A percentile compares a stretch with the other conserved stretches of the same genome.
phyloP scores from a whole-genome alignment of 805 yeast genomes.

The Starmera quercuum region DNA sequence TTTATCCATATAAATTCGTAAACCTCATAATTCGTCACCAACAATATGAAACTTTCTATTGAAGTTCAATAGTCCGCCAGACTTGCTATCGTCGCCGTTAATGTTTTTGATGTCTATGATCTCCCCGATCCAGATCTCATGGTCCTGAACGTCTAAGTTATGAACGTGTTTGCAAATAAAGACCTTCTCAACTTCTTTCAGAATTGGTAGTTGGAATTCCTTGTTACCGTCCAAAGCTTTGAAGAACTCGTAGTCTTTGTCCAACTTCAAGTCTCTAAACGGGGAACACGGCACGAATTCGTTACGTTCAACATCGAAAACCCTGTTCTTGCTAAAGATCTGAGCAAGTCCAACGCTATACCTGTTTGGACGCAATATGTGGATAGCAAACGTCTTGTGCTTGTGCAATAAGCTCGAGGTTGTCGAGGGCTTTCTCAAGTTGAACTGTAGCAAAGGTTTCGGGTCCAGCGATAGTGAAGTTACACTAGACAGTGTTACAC shows the following conservation, averaged over 20 bases:
- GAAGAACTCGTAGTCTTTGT: conserved; percentile 27
- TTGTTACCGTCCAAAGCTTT: conserved; percentile 9
- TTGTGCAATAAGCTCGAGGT: conserved; percentile 63
- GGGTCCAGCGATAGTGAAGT: conserved; percentile 77
- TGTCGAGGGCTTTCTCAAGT: conserved; percentile 77
- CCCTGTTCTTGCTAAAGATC: conserved; percentile 51
- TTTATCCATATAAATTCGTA: no score
- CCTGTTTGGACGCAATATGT: conserved; percentile 57
- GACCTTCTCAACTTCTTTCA: conserved; percentile 49
- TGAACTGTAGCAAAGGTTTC: conserved; percentile 73
- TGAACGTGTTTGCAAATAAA: conserved; percentile 51
- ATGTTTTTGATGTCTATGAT: conserved; percentile 48
- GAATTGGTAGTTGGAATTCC: conserved; percentile 35
- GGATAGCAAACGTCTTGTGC: conserved; percentile 59
- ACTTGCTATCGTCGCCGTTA: conserved; percentile 24
- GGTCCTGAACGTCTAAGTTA: conserved; percentile 63
- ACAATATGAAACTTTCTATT: conserved; percentile 53
- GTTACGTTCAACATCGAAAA: conserved; percentile 22
- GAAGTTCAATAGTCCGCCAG: conserved; percentile 64
- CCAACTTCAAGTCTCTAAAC: conserved; percentile 33
- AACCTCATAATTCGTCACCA: conserved; percentile 20
- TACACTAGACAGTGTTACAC: conserved; percentile 82
- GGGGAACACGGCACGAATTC: conserved; percentile 31
- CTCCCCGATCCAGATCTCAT: conserved; percentile 84
- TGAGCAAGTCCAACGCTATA: conserved; percentile 54